These are phyloP conservation scores for Takakia lepidozioides DNA, from an alignment of 225 moss, liverwort and hornwort species.

Conservation along the genomic window DNA sequence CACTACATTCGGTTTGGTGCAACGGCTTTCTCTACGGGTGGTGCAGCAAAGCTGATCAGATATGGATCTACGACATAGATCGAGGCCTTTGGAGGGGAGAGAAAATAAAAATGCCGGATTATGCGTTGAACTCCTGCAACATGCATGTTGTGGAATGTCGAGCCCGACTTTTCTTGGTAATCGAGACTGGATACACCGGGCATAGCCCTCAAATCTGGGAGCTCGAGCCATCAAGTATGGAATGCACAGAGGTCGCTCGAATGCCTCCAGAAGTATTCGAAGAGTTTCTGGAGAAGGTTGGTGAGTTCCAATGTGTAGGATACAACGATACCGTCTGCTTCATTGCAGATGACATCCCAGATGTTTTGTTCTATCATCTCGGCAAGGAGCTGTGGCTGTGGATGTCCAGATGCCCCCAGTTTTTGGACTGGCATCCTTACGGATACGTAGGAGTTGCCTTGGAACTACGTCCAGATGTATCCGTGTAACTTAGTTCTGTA, in stretches of 20 bases:
- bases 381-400: slow-evolving; percentile 2
- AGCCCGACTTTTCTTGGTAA: slow-evolving; percentile 5
- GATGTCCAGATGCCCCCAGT: slow-evolving; percentile 8
- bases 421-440: slow-evolving; percentile 12
- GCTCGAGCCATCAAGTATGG: slow-evolving; percentile 1
- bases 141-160: slow-evolving; percentile 9
- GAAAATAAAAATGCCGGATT: slow-evolving; percentile 1
- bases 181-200: slow-evolving; percentile 4
- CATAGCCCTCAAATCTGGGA: slow-evolving; percentile 11
- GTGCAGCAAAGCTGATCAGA: slow-evolving; percentile 14
- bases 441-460: slow-evolving; percentile 5
- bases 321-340: slow-evolving; percentile 8
- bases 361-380: slow-evolving; percentile 7
- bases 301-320: slow-evolving; percentile 13
- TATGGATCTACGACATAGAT: slow-evolving; percentile 10
- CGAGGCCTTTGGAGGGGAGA: slow-evolving; percentile 4
- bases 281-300: slow-evolving; percentile 6
- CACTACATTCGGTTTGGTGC: slow-evolving; percentile 10
- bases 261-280: slow-evolving; percentile 2
- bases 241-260: slow-evolving; percentile 7
- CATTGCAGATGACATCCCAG: slow-evolving; percentile 8
- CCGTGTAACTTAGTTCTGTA: no score
- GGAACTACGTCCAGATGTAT: slow-evolving; percentile 4
- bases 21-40: slow-evolving; percentile 10
- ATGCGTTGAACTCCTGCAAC: slow-evolving; percentile 3